Percentiles rank a stretch among this genome's conserved stretches.
Evolutionary conservation across 1,139 yeast species (phyloP).

Genomic region (Eremothecium coryli): DNA sequence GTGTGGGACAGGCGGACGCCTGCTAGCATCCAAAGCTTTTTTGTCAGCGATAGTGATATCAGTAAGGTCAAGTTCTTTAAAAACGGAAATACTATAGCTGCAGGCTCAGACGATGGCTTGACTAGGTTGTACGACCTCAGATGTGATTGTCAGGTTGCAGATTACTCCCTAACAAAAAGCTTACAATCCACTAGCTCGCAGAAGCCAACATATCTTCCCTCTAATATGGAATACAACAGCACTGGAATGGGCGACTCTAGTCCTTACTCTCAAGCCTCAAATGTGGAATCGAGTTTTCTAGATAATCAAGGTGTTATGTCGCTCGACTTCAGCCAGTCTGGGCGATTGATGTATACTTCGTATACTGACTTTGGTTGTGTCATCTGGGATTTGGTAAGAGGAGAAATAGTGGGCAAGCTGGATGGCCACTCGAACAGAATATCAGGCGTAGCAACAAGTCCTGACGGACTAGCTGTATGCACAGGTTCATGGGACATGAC

Average conservation of each 20-base stretch:
- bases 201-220: conserved; percentile 15
- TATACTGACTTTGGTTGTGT: conserved; percentile 69
- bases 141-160: conserved; percentile 60
- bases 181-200: conserved; percentile 11
- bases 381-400: conserved; percentile 70
- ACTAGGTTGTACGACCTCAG: conserved; percentile 69
- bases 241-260: conserved; percentile 7
- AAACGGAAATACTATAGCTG: conserved; percentile 55
- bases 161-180: conserved; percentile 37
- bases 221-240: conserved; percentile 8
- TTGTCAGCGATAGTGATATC: conserved; percentile 57
- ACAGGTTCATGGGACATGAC: conserved; percentile 69
- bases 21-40: conserved; percentile 48
- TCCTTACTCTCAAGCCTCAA: conserved; percentile 13
- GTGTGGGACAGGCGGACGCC: conserved; percentile 62
- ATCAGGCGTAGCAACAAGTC: conserved; percentile 56
- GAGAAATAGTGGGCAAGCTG: conserved; percentile 52
- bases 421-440: conserved; percentile 55
- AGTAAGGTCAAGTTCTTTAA: conserved; percentile 61
- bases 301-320: conserved; percentile 61
- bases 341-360: conserved; percentile 65
- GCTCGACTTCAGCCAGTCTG: conserved; percentile 65
- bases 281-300: conserved; percentile 28
- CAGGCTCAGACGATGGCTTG: conserved; percentile 75
- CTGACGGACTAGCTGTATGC: conserved; percentile 65